Evolutionary conservation across 1,139 yeast species (phyloP), one percentile per base, ranked within the genome.

Genomic region (Petasospora rhodanensis): DNA sequence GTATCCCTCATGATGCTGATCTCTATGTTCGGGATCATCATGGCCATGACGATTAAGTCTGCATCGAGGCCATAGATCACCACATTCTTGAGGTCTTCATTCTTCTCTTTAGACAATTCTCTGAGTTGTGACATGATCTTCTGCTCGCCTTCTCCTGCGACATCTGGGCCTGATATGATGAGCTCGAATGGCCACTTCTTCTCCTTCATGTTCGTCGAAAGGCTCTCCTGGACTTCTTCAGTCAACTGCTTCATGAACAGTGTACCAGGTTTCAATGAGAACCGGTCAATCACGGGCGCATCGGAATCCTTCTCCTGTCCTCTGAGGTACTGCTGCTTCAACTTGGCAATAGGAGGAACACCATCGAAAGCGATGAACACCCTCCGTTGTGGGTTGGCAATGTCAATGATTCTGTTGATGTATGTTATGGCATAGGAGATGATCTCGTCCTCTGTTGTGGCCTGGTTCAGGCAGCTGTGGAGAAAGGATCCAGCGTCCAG

Each of bases 91-190:
- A 76, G 65, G 35, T 84, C 70, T 61, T 50, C 6, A n/a, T n/a
- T n/a, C n/a, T n/a, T n/a, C n/a, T n/a, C n/a, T n/a, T n/a, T n/a
- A 10, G 14, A 13, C 10, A 9, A 12, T 6, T 21, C 15, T 20
- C 91, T 69, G 37, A 86, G 78, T 48, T 75, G 82, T 41, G 77
- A 78, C 91, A 85, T 83, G 48, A 86, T 80, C 56, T 86, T 86
- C 59, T 84, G 95, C 60, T 86, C 96, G 43, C 96, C 96, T 65
- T 86, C 96, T 28, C 96, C 96, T 1, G 95, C 93, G 7, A 82
- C 93, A 32, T 83, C 12, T 5, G 31, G 20, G 13, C 37, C 31
- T 7, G 34, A 28, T 6, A 28, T 14, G 9, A 30, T 22, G 23
- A 14, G n/a, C n/a, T n/a, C n/a, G n/a, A n/a, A n/a, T n/a, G n/a